These are phyloP conservation scores for Ogataea ganodermae DNA, from an alignment of 805 yeast genomes.

Conservation along the genomic window DNA sequence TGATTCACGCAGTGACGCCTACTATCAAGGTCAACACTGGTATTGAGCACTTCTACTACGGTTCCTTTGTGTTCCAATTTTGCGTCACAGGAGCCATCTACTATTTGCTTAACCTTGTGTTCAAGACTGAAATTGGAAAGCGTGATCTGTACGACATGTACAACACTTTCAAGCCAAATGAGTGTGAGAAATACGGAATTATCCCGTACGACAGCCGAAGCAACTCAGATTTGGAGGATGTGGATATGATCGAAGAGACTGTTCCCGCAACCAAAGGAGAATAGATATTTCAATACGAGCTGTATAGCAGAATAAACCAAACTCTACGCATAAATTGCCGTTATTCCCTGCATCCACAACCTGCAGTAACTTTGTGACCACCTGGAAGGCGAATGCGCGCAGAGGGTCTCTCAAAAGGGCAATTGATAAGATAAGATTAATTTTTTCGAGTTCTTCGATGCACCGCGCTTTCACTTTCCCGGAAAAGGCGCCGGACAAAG, in stretches of 20 bases:
- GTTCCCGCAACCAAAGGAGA: background rate
- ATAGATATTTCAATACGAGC: background rate
- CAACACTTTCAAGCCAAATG: constrained; percentile 32
- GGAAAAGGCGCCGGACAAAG: background rate
- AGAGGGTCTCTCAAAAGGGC: background rate
- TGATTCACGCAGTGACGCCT: constrained; percentile 34
- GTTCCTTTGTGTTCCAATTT: constrained; percentile 46
- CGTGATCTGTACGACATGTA: constrained; percentile 25
- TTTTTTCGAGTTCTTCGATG: constrained; percentile 1
- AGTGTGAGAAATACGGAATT: constrained; percentile 34
- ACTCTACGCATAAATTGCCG: background rate
- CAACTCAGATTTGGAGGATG: background rate
- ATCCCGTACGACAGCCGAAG: constrained; percentile 5
- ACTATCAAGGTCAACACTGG: constrained; percentile 39
- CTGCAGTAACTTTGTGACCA: no score
- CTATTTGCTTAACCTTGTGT: constrained; percentile 36
- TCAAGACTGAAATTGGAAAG: constrained; percentile 39
- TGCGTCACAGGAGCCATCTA: constrained; percentile 40
- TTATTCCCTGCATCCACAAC: background rate
- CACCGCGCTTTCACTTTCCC: constrained; percentile 5
- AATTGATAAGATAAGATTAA: constrained; percentile 3
- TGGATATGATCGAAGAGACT: constrained; percentile 4
- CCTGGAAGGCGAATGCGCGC: constrained; percentile 1
- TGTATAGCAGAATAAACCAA: background rate
- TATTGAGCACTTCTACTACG: constrained; percentile 43